These are phyloP conservation scores for Cystobasidiaceae sp. DNA, from an alignment of 1,284 basidiomycete species.

Conservation along the genomic window DNA sequence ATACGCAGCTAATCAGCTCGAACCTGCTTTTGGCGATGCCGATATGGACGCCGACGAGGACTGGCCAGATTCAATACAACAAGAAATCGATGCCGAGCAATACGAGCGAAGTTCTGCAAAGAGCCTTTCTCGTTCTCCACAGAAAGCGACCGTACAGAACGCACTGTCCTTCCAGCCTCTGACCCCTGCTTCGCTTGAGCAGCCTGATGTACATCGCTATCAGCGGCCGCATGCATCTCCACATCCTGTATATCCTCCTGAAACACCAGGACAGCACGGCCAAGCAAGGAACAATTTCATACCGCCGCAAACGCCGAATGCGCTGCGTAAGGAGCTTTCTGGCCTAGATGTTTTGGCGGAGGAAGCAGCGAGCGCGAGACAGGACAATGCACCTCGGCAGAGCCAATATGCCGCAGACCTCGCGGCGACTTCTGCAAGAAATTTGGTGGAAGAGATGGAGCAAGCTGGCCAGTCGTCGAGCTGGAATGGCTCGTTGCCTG, in stretches of 20 bases:
- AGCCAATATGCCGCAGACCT: background rate
- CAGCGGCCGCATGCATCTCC: background rate
- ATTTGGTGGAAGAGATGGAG: slow-evolving; percentile 2
- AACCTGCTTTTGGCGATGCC: background rate
- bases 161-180: background rate
- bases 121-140: too few species aligned
- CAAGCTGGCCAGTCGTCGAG: background rate
- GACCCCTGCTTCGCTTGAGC: slow-evolving; percentile 4
- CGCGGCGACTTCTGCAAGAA: slow-evolving; percentile 1
- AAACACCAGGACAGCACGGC: background rate
- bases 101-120: background rate
- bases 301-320: slow-evolving; percentile 9
- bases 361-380: slow-evolving; percentile 28
- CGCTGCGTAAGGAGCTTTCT: slow-evolving; percentile 10
- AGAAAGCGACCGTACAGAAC: too few species aligned
- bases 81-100: slow-evolving; percentile 1
- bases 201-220: slow-evolving; percentile 7
- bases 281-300: background rate
- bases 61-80: background rate
- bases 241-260: background rate
- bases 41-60: slow-evolving; percentile 1
- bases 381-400: background rate
- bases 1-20: background rate
- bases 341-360: slow-evolving; percentile 39
- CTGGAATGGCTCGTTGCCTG: background rate